Percentiles rank a stretch among this genome's conserved stretches.
phyloP scores from a whole-genome alignment of 1,139 yeast genomes.

The Saccharomyces hybrid region DNA sequence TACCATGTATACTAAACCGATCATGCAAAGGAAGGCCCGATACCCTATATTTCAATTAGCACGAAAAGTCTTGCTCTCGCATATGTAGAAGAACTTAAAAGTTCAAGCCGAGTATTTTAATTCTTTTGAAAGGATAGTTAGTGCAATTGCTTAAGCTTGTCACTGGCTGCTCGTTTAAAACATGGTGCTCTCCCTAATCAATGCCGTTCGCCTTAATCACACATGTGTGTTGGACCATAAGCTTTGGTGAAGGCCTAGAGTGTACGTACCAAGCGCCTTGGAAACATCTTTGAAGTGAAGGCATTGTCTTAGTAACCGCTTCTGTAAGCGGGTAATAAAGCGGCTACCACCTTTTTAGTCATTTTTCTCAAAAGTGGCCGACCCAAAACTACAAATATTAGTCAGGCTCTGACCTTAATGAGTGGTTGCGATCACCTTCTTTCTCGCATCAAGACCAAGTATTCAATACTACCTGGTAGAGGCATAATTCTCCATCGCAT shows the following conservation, averaged over 20 bases:
- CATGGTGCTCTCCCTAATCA: no score
- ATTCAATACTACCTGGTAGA: background rate
- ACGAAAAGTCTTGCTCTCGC: no score
- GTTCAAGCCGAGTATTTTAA: no score
- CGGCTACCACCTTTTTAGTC: background rate
- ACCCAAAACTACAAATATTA: background rate
- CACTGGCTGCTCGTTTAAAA: no score
- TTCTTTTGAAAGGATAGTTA: no score
- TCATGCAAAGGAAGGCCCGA: no score
- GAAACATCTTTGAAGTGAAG: background rate
- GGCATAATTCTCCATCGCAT: background rate
- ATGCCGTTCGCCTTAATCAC: background rate
- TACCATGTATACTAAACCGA: no score
- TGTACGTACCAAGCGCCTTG: background rate
- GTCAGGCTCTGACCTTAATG: background rate
- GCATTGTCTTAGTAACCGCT: background rate
- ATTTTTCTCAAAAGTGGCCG: background rate
- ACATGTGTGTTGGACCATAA: no score
- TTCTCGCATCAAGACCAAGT: background rate
- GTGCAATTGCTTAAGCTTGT: no score
- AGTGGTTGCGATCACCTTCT: background rate
- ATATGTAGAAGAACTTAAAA: no score
- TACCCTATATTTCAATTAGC: no score
- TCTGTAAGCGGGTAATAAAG: background rate
- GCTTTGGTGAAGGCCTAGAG: background rate